Base-by-base conservation (phyloP, 352 stramenopile genomes). In the Thraustochytrium sp. region DNA sequence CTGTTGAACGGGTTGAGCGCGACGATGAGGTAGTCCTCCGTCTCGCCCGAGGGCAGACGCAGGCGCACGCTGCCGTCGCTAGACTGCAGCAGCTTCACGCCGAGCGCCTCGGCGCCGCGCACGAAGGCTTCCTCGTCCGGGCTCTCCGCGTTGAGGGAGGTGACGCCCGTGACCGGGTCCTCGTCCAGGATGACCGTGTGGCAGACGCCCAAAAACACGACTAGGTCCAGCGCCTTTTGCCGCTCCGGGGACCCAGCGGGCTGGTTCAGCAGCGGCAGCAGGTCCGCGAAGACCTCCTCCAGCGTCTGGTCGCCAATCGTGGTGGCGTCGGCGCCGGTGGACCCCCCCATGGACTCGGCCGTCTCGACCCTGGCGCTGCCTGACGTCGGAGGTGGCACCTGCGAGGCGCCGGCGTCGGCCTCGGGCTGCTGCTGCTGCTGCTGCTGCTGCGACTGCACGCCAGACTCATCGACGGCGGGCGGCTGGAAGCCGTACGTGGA, bases 1-100 rank as follows among this genome's bases (percentile, higher is more conserved):
- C 92, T 97, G 88, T 98, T 97, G 89, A 99, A 99, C 86, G 94
- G 91, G 63, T 98, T 96, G 3, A 98, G 91, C 62, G 97, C 97
- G 62, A 99, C 87, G 78, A 98, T 93, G 76, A 95, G 29, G 31
- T 80, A 80, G 16, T 77, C 65, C 26, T 64, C 31, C 1, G n/a
- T 26, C 31, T 53, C 44, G 4, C 53, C 53, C 1, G 37, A 18
- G 23, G 74, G 36, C 16, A 40, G 29, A 11, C 23, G 37, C 29
- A 73, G 23, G 53, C 68, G 74, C 5, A 82, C 31, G 53, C 74
- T 38, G 37, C 26, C 74, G 23, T 61, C 46, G 44, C 31, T 80
- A 21, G 34, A 55, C 68, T 80, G 34, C 16, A 77, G 42, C 13
- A 75, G 62, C 11, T 16, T 51, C 11, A 76, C 36, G 49, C 76